Evolutionary conservation across 1,284 basidiomycete genomes (phyloP), one percentile per base, ranked within the genome.

Genomic region (Rhodotorula sp.): DNA sequence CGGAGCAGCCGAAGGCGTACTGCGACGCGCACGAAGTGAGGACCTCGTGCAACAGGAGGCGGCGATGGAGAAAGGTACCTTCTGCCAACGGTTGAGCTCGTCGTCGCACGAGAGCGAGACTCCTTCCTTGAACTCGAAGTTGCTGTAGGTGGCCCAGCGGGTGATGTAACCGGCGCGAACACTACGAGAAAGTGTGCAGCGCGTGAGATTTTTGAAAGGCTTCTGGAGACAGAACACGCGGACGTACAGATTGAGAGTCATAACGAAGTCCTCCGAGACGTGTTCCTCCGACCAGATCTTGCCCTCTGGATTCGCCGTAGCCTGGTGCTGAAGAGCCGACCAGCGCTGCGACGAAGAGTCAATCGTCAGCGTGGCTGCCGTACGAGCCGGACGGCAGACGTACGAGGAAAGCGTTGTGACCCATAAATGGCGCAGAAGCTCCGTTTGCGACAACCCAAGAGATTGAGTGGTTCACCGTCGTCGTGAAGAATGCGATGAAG

Each of bases 141-240:
- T 86, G 0, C 87, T 88, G 80, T 93, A 93, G 0, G 89, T 90
- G 10, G 90, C 89, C 92, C 91, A 93, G 66, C 91, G 88, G 71
- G 91, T 88, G 74, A 84, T 86, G 81, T 91, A 93, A 0, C 89
- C 87, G 21, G 56, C 53, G n/a, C n/a, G 19, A 46, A 34, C 34
- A 34, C 34, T 34, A 34, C 34, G 34, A 34, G 34, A 34, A 34
- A 34, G 34, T 34, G 34, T 34, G 34, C 34, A 34, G 34, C 34
- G 34, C 34, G 34, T 34, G 34, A 34, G 34, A 34, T 34, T 34
- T 34, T 34, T 34, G 34, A 34, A 34, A 34, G 34, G 34, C 34
- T 34, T 34, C 5, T 34, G 34, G 34, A 34, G 34, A 34, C 34
- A 34, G 34, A 34, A 34, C 34, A 34, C 34, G 34, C 34, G 2